phyloP scores from a whole-genome alignment of 257 asterid species.

The Nicotiana attenuata region DNA sequence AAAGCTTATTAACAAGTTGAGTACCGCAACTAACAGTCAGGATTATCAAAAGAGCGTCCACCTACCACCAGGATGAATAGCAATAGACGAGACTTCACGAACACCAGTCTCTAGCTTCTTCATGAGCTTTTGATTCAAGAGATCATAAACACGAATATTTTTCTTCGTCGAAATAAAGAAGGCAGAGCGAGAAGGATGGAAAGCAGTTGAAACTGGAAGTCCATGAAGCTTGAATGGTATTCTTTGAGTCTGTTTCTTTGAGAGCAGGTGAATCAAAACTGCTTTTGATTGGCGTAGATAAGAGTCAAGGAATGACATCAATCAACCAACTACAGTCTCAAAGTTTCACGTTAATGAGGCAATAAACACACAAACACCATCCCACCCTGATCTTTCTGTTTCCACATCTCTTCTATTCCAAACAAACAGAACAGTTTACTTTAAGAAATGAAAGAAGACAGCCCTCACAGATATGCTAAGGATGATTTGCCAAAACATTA shows the following conservation, averaged over 20 bases:
- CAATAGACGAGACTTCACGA: constrained; percentile 80
- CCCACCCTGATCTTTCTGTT: background rate
- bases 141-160: constrained; percentile 74
- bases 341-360: background rate
- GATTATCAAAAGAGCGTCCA: constrained; percentile 7
- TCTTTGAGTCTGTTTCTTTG: constrained; percentile 64
- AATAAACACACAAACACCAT: background rate
- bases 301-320: constrained; percentile 57
- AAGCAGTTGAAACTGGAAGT: constrained; percentile 76
- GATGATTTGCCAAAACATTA: background rate
- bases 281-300: constrained; percentile 69
- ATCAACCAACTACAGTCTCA: background rate
- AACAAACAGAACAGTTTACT: background rate
- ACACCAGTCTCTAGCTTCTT: constrained; percentile 92
- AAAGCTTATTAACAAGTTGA: background rate
- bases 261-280: constrained; percentile 72
- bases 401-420: background rate
- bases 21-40: background rate
- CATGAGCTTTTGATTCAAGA: constrained; percentile 61
- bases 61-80: constrained; percentile 91
- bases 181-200: constrained; percentile 84
- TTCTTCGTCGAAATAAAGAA: constrained; percentile 84
- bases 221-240: constrained; percentile 88
- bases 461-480: background rate
- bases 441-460: background rate